Evolutionary conservation across 768 basidiomycete species (phyloP), one percentile per base, ranked within the genome.

Genomic region (Pulveroboletus ravenelii): DNA sequence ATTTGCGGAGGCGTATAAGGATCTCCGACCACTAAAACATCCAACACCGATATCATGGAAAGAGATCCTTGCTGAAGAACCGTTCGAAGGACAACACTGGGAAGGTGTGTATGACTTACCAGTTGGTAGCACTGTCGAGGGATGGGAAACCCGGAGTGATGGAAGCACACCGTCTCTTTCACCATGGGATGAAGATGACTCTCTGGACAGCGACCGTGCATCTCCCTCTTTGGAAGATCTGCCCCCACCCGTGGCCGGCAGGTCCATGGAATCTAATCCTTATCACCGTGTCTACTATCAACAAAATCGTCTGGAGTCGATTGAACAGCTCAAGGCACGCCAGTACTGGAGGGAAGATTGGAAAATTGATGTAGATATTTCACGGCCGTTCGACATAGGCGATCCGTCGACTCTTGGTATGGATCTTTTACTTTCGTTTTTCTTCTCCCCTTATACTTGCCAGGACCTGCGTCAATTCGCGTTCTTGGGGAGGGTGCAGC

Each of bases 51-150:
- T 89, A 7, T 88, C 85, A 3, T 93, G 90, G 90, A 73, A 76
- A 52, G 76, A 81, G n/a, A 91, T 93, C 45, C 75, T 92, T 14
- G 78, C 78, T 1, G 89, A 89, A 59, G 89, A 91, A 50, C 87
- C 89, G 4, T 87, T 89, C 53, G 86, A 91, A 65, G 90, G 87
- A 14, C 82, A 91, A 53, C 89, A 91, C 59, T 91, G 89, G 89
- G 79, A 87, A 60, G 86, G 86, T 1, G 78, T 79, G n/a, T 80
- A 79, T 54, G 83, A 75, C 8, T 63, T 75, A 23, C 77, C 78
- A 25, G 64, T 73, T n/a, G 78, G 81, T 27, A 71, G 68, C 49
- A 74, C 72, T 1, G 63, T 73, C 7, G 70, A 74, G 42, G 67
- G 72, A 31, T 72, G 74, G 63, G 74, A 76, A 40, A 69, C 67